Evolutionary conservation across 139 green algal genomes (phyloP).

Genomic region (Penium margaritaceum): DNA sequence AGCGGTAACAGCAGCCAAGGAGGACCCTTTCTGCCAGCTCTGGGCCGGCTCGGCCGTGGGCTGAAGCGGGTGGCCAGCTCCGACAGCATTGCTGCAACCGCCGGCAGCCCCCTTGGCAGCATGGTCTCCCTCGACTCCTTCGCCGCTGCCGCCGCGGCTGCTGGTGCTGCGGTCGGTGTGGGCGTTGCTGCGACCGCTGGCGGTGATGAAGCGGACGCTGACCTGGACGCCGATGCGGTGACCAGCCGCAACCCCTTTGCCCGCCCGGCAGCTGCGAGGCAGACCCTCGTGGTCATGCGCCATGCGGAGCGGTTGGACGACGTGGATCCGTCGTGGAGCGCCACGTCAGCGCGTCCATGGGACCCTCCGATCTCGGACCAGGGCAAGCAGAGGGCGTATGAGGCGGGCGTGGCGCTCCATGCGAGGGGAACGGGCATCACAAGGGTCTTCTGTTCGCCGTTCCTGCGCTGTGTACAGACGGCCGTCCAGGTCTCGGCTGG

Average conservation of each 20-base stretch:
- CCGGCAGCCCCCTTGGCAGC: slow-evolving; percentile 3
- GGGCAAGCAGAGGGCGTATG: slow-evolving; percentile 9
- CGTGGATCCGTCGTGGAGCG: background rate
- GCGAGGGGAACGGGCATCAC: slow-evolving; percentile 9
- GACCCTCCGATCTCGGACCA: slow-evolving; percentile 36
- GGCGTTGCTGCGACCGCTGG: too few relatives aligned
- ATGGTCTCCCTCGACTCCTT: background rate
- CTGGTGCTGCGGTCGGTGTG: too few relatives aligned
- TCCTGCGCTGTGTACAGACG: slow-evolving; percentile 39
- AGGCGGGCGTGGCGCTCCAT: background rate
- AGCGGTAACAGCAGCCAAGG: too few relatives aligned
- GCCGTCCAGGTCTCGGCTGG: slow-evolving; percentile 17
- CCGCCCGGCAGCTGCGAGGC: too few relatives aligned
- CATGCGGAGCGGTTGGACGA: slow-evolving; percentile 32
- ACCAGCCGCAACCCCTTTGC: too few relatives aligned
- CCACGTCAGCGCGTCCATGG: slow-evolving; percentile 11
- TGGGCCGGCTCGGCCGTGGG: too few relatives aligned
- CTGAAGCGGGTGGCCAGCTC: slow-evolving; percentile 1
- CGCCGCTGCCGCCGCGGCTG: background rate
- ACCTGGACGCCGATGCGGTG: too few relatives aligned
- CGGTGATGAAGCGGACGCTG: too few relatives aligned
- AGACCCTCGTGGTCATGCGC: slow-evolving; percentile 38
- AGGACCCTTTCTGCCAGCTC: too few relatives aligned
- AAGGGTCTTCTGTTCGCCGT: slow-evolving; percentile 30
- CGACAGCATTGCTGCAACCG: slow-evolving; percentile 8